Conservation (phyloP, 2,329 filamentous ascomycete genomes). For the Colletotrichum sp. region DNA sequence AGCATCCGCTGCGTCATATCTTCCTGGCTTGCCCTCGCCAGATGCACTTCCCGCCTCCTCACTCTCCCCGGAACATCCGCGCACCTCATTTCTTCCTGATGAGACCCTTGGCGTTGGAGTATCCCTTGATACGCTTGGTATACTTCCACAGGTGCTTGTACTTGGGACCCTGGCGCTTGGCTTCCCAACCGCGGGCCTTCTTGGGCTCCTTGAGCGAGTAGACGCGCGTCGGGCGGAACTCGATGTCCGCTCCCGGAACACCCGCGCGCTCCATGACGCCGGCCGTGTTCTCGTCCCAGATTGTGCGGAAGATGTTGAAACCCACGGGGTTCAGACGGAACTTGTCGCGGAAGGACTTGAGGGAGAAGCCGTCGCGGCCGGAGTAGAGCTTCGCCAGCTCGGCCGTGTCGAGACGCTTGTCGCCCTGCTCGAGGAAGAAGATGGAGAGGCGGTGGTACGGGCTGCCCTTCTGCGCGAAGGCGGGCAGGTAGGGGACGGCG, state of each 20-base stretch:
- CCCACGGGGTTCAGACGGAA: slow-evolving; percentile 76
- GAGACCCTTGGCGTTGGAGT: slow-evolving; percentile 48
- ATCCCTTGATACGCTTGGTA: slow-evolving; percentile 60
- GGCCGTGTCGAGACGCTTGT: slow-evolving; percentile 61
- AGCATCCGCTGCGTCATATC: background rate
- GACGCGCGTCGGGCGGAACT: slow-evolving; percentile 83
- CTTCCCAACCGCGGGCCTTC: slow-evolving; percentile 69
- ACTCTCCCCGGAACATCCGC: background rate
- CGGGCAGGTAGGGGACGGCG: slow-evolving; percentile 81
- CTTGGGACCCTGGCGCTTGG: slow-evolving; percentile 68
- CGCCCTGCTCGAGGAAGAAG: slow-evolving; percentile 82
- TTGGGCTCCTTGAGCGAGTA: slow-evolving; percentile 68
- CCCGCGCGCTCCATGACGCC: slow-evolving; percentile 83
- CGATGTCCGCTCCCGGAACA: slow-evolving; percentile 77
- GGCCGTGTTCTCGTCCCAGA: slow-evolving; percentile 90
- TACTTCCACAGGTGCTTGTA: slow-evolving; percentile 70
- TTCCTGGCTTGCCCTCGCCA: background rate
- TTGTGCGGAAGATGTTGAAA: slow-evolving; percentile 83
- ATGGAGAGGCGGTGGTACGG: slow-evolving; percentile 90
- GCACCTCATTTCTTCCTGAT: slow-evolving; percentile 33
- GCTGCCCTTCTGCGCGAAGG: slow-evolving; percentile 86
- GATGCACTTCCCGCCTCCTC: background rate
- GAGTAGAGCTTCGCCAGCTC: slow-evolving; percentile 59
- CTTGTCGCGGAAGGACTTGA: slow-evolving; percentile 76
- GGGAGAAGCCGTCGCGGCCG: slow-evolving; percentile 60